Evolutionary conservation across 768 basidiomycete species (phyloP).

Genomic region (Boletus sensibilis): DNA sequence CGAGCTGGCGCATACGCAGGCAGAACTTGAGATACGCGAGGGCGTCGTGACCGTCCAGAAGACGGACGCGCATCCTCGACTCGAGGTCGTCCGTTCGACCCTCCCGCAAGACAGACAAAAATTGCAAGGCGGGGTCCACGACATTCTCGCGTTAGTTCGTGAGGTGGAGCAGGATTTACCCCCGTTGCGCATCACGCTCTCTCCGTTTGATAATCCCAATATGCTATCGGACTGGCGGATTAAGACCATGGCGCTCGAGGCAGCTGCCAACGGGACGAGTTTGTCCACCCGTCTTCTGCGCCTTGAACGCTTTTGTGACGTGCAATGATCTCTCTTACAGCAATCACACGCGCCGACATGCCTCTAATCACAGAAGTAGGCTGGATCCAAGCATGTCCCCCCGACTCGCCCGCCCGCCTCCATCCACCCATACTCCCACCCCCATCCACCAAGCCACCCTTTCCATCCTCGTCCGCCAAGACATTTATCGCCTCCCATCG

Average conservation of each 20-base stretch:
- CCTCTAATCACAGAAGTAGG: slow-evolving; percentile 32
- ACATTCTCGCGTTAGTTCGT: slow-evolving; percentile 25
- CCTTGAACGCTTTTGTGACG: background rate
- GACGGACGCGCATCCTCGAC: background rate
- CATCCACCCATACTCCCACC: slow-evolving; percentile 32
- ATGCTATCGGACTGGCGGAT: slow-evolving; percentile 29
- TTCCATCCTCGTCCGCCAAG: slow-evolving; percentile 1
- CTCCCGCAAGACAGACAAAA: slow-evolving; percentile 1
- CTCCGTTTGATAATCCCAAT: slow-evolving; percentile 29
- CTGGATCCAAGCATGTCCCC: slow-evolving; percentile 23
- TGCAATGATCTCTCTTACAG: slow-evolving; percentile 13
- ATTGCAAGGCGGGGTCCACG: background rate
- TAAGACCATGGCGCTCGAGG: slow-evolving; percentile 22
- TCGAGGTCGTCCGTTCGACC: slow-evolving; percentile 18
- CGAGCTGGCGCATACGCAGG: slow-evolving; percentile 20
- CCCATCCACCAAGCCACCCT: background rate
- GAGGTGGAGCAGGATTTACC: slow-evolving; percentile 33
- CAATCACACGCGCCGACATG: slow-evolving; percentile 29
- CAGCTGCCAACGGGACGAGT: slow-evolving; percentile 31
- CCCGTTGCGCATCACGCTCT: slow-evolving; percentile 31
- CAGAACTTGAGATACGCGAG: slow-evolving; percentile 16
- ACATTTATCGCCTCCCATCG: slow-evolving; percentile 39
- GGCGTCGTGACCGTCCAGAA: slow-evolving; percentile 30
- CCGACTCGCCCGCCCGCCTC: slow-evolving; percentile 28
- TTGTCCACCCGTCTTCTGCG: background rate